A percentile compares a stretch with the other conserved stretches of the same genome.
Evolutionary conservation across 495 filamentous ascomycete species (phyloP).

Genomic region (Penicillium bialowiezense): DNA sequence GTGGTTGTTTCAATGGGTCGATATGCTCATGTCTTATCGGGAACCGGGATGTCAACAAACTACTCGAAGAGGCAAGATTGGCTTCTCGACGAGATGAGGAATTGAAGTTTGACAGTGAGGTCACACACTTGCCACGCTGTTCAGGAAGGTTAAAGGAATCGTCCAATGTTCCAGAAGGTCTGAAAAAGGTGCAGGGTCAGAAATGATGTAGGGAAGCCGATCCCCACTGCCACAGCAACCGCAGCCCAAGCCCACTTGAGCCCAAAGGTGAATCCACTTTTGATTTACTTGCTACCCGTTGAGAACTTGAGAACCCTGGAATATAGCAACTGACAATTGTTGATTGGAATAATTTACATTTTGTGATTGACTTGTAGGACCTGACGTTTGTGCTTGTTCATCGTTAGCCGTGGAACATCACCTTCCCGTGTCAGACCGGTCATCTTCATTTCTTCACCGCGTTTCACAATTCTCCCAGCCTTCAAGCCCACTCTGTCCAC

Average conservation of each 20-base stretch:
- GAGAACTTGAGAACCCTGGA: no score
- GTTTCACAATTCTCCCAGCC: not conserved
- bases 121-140: no score
- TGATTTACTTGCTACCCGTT: no score
- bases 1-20: not conserved
- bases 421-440: no score
- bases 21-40: constrained; percentile 14
- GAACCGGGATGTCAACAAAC: constrained; percentile 37
- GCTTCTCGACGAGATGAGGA: constrained; percentile 2
- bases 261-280: not conserved
- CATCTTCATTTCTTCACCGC: no score
- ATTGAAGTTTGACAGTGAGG: not conserved
- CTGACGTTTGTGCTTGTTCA: no score
- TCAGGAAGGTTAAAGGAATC: constrained; percentile 6
- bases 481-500: no score
- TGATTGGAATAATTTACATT: no score
- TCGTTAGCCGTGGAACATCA: no score
- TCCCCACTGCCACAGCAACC: constrained; percentile 44
- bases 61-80: constrained; percentile 36
- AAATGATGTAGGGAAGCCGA: constrained; percentile 22
- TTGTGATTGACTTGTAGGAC: no score
- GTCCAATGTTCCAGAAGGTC: not conserved
- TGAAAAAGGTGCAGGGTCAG: constrained; percentile 1
- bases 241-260: constrained; percentile 24
- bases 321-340: no score